These are phyloP conservation scores for Macrolepiota fuliginosa DNA, from an alignment of 768 basidiomycete species.

Conservation along the genomic window DNA sequence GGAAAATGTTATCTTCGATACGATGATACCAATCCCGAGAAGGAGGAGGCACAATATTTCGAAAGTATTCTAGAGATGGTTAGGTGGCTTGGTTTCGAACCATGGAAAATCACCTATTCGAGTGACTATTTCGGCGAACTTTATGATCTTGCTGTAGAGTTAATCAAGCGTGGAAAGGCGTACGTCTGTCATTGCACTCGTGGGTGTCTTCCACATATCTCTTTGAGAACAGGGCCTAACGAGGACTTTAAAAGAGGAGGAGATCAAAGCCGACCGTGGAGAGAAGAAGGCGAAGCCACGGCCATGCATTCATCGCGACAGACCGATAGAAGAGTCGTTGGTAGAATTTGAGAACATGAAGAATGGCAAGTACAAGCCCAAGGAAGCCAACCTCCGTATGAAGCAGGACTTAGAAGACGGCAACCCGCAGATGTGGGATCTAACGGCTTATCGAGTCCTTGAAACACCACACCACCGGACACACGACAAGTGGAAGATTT, in stretches of 20 bases:
- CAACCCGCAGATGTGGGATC: slow-evolving; percentile 99
- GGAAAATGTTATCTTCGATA: slow-evolving; percentile 93
- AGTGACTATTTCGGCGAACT: slow-evolving; percentile 93
- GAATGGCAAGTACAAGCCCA: slow-evolving; percentile 84
- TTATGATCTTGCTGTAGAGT: slow-evolving; percentile 81
- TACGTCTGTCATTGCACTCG: slow-evolving; percentile 97
- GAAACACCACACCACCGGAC: slow-evolving; percentile 92
- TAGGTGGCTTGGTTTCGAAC: slow-evolving; percentile 96
- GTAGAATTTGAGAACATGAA: slow-evolving; percentile 91
- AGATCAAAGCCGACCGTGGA: slow-evolving; percentile 87
- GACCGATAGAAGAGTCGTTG: slow-evolving; percentile 86
- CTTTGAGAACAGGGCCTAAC: background rate
- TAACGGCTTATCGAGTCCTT: slow-evolving; percentile 93
- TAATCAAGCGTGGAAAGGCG: slow-evolving; percentile 88
- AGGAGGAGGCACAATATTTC: slow-evolving; percentile 94
- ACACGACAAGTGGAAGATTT: slow-evolving; percentile 91
- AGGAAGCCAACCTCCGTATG: slow-evolving; percentile 94
- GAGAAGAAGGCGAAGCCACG: slow-evolving; percentile 77
- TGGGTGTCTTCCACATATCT: slow-evolving; percentile 37
- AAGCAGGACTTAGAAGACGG: slow-evolving; percentile 91
- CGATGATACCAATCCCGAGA: slow-evolving; percentile 98
- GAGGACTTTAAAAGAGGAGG: slow-evolving; percentile 62
- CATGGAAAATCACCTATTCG: slow-evolving; percentile 98
- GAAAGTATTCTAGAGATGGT: slow-evolving; percentile 95
- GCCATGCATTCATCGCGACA: slow-evolving; percentile 82